These are phyloP conservation scores for Bruguiera sexangula DNA, from an alignment of 345 rosid species.

Conservation along the genomic window DNA sequence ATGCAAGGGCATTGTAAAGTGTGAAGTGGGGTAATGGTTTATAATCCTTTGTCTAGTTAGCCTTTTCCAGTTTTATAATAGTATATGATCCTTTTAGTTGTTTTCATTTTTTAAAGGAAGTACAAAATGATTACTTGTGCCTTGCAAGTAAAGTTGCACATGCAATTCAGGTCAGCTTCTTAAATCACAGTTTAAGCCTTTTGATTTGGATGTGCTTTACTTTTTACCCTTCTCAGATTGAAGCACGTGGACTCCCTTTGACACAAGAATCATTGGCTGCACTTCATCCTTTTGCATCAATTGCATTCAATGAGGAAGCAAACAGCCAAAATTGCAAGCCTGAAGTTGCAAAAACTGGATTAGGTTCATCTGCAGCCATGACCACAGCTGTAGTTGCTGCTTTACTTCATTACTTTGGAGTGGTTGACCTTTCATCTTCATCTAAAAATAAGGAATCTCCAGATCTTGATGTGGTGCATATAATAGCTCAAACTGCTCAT, in stretches of 20 bases:
- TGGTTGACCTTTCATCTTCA: constrained; percentile 56
- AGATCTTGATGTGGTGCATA: constrained; percentile 74
- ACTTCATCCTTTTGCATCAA: constrained; percentile 80
- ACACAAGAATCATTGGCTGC: constrained; percentile 68
- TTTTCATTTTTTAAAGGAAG: too few species aligned
- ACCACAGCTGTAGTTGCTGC: constrained; percentile 93
- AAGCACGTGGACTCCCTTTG: constrained; percentile 83
- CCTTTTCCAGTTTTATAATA: too few species aligned
- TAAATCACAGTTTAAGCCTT: background rate
- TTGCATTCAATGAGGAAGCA: constrained; percentile 70
- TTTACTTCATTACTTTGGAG: constrained; percentile 83
- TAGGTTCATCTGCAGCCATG: constrained; percentile 99
- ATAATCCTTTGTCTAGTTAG: too few species aligned
- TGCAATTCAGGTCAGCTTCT: background rate
- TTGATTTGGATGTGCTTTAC: constrained; percentile 17
- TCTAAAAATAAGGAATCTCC: constrained; percentile 37
- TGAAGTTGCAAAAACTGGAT: constrained; percentile 98
- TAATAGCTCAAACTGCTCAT: constrained; percentile 89
- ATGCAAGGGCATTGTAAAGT: too few species aligned
- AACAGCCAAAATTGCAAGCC: constrained; percentile 66
- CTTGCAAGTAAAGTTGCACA: too few species aligned
- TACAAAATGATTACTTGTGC: too few species aligned
- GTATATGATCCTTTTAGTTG: too few species aligned
- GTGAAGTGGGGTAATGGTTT: too few species aligned
- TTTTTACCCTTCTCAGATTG: constrained; percentile 47